phyloP scores from a whole-genome alignment of 75 land plant species.

The Pinus tabuliformis region DNA sequence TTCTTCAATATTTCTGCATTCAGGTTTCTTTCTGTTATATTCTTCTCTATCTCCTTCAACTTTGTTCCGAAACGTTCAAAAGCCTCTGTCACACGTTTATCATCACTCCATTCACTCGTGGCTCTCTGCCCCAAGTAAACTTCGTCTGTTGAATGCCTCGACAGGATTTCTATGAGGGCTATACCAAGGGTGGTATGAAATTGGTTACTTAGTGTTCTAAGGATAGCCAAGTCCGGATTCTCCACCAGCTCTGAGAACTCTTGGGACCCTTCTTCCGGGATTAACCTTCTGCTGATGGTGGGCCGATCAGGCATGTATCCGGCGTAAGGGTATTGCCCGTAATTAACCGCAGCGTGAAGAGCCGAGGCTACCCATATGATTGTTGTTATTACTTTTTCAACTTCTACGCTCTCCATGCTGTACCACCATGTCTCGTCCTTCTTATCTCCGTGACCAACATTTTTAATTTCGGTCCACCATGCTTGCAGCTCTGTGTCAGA shows the following conservation, averaged over 20 bases:
- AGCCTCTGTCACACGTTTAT: background rate
- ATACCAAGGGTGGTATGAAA: background rate
- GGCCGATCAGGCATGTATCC: conserved; percentile 72
- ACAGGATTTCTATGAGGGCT: conserved; percentile 49
- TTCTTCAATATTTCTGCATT: background rate
- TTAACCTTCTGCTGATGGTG: conserved; percentile 50
- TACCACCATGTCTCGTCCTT: conserved; percentile 52
- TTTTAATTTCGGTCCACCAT: conserved; percentile 53
- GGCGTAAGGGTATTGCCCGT: conserved; percentile 64
- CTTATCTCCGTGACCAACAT: conserved; percentile 52
- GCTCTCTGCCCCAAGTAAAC: conserved; percentile 63
- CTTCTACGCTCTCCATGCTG: conserved; percentile 19
- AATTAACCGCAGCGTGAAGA: conserved; percentile 45
- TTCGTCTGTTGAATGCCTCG: conserved; percentile 77
- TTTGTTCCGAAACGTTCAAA: background rate
- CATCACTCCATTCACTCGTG: conserved; percentile 18
- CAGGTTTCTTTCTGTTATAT: background rate
- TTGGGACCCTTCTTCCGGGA: conserved; percentile 40
- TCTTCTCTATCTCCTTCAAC: background rate
- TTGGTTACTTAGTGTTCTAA: background rate
- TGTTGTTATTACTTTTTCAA: conserved; percentile 31
- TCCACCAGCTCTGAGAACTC: too few species aligned
- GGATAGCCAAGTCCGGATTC: background rate
- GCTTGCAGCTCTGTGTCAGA: conserved; percentile 48
- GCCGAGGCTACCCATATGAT: conserved; percentile 39